Evolutionary conservation across 148 eudicot species (phyloP).

Genomic region (Silene uniflora): DNA sequence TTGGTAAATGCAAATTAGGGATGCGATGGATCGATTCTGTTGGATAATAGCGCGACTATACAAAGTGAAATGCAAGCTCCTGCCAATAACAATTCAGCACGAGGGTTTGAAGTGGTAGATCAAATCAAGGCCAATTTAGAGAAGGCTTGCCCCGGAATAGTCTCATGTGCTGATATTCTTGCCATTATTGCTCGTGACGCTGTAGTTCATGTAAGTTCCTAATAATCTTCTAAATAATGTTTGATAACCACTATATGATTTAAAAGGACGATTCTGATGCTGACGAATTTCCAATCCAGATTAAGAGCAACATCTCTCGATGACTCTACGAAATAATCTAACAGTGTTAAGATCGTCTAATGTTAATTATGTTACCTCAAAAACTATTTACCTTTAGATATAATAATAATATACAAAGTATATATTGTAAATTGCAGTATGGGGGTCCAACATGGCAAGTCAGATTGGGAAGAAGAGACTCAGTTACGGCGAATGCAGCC

Average conservation of each 20-base stretch:
- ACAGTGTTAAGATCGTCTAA: too few relatives aligned
- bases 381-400: too few relatives aligned
- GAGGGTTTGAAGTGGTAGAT: conserved; percentile 49
- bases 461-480: conserved; percentile 46
- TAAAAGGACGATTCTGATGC: too few relatives aligned
- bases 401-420: too few relatives aligned
- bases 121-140: conserved; percentile 38
- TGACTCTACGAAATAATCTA: too few relatives aligned
- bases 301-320: too few relatives aligned
- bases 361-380: too few relatives aligned
- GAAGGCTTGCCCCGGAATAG: conserved; percentile 40
- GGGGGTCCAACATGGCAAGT: conserved; percentile 48
- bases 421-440: conserved; percentile 20
- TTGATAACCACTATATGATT: too few relatives aligned
- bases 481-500: conserved; percentile 35
- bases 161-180: conserved; percentile 52
- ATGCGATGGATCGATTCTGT: conserved; percentile 46
- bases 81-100: conserved; percentile 34
- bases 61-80: conserved; percentile 36
- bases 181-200: conserved; percentile 50
- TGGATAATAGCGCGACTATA: conserved; percentile 35
- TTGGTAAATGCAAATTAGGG: conserved; percentile 25
- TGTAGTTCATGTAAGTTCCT: conserved; percentile 25
- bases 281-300: too few relatives aligned
- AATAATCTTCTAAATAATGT: not conserved